phyloP scores from a whole-genome alignment of 345 rosid species.

The Passiflora organensis region DNA sequence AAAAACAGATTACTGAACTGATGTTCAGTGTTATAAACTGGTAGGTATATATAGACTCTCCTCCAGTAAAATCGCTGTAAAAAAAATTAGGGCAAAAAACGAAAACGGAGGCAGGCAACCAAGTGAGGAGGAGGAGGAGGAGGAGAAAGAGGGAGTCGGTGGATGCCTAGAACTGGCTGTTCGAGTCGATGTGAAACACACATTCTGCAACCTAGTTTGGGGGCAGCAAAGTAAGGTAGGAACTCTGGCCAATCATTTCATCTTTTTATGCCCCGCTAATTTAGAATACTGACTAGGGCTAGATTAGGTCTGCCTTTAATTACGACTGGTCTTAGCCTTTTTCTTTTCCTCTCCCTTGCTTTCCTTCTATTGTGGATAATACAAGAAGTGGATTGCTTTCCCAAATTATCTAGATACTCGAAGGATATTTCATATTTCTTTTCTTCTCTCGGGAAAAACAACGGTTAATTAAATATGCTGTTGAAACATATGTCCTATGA shows the following conservation, averaged over 20 bases:
- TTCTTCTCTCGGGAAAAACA: no score
- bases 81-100: background rate
- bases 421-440: no score
- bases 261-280: background rate
- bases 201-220: constrained; percentile 2
- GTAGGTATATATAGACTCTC: background rate
- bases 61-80: background rate
- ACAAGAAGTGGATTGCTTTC: no score
- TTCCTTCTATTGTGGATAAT: no score
- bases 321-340: no score
- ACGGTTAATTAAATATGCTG: no score
- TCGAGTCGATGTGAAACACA: background rate
- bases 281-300: no score
- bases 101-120: background rate
- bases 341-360: no score
- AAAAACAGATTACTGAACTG: no score
- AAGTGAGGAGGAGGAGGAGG: background rate
- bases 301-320: no score
- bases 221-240: constrained; percentile 5
- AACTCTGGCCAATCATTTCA: constrained; percentile 3
- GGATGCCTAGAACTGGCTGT: background rate
- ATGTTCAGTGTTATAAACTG: background rate
- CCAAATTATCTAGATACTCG: no score
- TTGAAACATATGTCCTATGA: no score
- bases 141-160: background rate